Conservation (phyloP, 2,329 filamentous ascomycete genomes). For the Colletotrichum sp. region DNA sequence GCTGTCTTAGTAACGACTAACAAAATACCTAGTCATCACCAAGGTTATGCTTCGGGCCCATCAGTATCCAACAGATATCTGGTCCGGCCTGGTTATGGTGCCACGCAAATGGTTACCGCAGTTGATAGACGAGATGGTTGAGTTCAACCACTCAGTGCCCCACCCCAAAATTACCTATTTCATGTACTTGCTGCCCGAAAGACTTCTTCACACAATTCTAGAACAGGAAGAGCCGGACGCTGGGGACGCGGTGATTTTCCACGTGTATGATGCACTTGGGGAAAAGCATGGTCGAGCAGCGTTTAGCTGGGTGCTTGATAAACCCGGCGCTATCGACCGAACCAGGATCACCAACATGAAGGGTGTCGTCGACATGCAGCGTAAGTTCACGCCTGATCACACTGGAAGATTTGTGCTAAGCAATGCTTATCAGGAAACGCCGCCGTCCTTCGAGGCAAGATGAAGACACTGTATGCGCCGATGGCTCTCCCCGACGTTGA, state of each 20-base stretch:
- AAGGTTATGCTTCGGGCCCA: conserved; percentile 1
- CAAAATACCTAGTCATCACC: neutral
- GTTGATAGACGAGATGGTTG: neutral
- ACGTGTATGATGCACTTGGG: conserved; percentile 4
- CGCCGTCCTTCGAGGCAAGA: neutral
- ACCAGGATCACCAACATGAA: conserved; percentile 13
- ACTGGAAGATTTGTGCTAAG: neutral
- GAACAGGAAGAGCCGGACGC: neutral
- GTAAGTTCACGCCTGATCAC: neutral
- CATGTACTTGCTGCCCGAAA: conserved; percentile 3
- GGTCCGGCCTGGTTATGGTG: neutral
- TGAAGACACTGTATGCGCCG: conserved; percentile 9
- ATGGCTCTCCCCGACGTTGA: conserved; percentile 6
- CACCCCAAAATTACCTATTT: conserved; percentile 11
- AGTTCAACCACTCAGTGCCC: neutral
- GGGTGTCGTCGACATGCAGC: neutral
- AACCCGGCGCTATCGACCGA: neutral
- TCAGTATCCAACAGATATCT: conserved; percentile 4
- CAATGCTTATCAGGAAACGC: neutral
- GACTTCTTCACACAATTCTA: neutral
- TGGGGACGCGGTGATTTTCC: neutral
- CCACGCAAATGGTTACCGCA: neutral
- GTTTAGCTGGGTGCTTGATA: neutral
- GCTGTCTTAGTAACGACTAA: neutral
- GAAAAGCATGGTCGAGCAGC: neutral